Percentiles rank a stretch among this genome's conserved stretches.
Evolutionary conservation across 306 rosid genomes (phyloP).

Genomic region (Vicia sativa): DNA sequence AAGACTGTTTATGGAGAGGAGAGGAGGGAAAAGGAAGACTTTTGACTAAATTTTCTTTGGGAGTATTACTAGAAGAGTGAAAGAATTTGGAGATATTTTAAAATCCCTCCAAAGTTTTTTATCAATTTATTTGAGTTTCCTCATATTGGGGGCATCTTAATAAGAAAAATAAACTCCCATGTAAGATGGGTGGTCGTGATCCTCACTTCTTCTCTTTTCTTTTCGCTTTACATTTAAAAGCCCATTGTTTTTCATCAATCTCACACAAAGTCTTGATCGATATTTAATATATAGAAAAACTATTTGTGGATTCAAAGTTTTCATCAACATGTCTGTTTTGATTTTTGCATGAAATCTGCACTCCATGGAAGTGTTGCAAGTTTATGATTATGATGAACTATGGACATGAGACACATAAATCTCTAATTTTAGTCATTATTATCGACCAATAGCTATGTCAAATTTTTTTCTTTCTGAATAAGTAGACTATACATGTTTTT

Average conservation of each 20-base stretch:
- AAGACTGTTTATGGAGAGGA: conserved; percentile 7
- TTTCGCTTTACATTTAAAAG: background rate
- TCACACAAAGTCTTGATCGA: background rate
- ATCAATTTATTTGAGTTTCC: background rate
- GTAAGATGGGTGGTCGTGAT: background rate
- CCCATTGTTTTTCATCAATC: background rate
- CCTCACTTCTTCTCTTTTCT: background rate
- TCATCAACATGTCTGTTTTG: too few relatives aligned
- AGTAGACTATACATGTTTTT: too few relatives aligned
- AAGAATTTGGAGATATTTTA: conserved; percentile 11
- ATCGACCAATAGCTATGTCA: too few relatives aligned
- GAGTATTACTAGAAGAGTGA: background rate
- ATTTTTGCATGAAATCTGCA: too few relatives aligned
- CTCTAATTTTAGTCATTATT: too few relatives aligned
- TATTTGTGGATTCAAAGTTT: too few relatives aligned
- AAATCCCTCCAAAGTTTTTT: conserved; percentile 18
- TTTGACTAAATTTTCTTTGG: background rate
- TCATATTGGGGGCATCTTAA: background rate
- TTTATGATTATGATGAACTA: too few relatives aligned
- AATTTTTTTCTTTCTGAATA: too few relatives aligned
- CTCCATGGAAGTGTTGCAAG: too few relatives aligned
- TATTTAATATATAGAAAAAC: background rate
- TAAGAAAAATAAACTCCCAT: conserved; percentile 11
- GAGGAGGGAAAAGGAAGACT: background rate
- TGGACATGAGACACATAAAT: too few relatives aligned